phyloP scores from a whole-genome alignment of 1,284 basidiomycete genomes.

The Schizophyllum commune region DNA sequence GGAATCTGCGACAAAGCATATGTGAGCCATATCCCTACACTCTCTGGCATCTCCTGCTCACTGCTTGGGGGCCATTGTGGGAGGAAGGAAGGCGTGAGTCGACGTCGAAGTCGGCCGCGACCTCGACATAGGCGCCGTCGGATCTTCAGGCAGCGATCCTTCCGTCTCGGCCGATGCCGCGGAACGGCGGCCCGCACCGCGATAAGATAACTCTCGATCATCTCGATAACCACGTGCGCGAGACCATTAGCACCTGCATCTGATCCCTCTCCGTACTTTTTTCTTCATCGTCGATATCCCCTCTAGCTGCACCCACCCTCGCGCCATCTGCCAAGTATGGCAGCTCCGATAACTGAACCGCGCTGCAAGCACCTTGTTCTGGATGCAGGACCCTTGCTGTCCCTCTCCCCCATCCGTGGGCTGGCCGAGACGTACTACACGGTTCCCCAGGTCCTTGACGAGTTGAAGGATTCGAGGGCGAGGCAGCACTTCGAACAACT shows the following conservation, averaged over 20 bases:
- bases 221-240: not conserved
- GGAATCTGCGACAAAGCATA: slow-evolving; percentile 46
- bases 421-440: slow-evolving; percentile 80
- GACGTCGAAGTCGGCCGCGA: not conserved
- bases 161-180: not conserved
- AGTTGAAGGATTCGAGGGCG: slow-evolving; percentile 82
- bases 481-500: slow-evolving; percentile 80
- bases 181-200: not conserved
- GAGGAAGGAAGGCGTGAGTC: not conserved
- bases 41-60: slow-evolving; percentile 14
- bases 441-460: slow-evolving; percentile 82
- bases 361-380: slow-evolving; percentile 79
- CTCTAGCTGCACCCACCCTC: not conserved
- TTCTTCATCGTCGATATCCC: not conserved
- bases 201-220: not conserved
- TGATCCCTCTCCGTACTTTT: not conserved
- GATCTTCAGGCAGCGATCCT: not conserved
- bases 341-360: slow-evolving; percentile 12
- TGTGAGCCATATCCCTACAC: not conserved
- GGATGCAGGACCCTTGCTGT: slow-evolving; percentile 87
- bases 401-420: slow-evolving; percentile 77
- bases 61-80: slow-evolving; percentile 34
- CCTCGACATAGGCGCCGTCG: not conserved
- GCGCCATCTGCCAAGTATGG: not conserved
- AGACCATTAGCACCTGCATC: not conserved